Conservation (phyloP, 345 rosid species). For the Barbarea vulgaris region DNA sequence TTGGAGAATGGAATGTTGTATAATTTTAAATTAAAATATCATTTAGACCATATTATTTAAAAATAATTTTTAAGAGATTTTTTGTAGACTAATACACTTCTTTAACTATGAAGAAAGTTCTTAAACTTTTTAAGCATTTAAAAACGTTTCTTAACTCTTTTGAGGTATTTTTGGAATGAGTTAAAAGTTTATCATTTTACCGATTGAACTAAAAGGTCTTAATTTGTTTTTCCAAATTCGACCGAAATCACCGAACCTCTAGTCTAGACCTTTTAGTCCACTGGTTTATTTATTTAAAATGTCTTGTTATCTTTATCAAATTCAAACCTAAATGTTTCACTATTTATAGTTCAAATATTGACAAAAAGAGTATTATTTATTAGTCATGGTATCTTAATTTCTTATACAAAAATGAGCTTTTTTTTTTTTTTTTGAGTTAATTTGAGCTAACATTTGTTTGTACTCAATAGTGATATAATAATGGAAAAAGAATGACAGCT, state of each 20-base stretch:
- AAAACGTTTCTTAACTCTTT: no score
- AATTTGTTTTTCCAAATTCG: neutral
- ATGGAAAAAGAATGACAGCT: constrained; percentile 36
- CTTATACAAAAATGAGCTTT: constrained; percentile 1
- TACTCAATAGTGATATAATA: neutral
- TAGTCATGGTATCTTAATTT: neutral
- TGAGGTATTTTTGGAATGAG: neutral
- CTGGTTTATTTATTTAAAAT: neutral
- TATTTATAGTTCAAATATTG: neutral
- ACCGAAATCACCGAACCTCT: neutral
- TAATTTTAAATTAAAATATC: neutral
- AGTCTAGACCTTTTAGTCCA: neutral
- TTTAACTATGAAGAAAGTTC: neutral
- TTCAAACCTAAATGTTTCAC: neutral
- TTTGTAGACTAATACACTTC: neutral
- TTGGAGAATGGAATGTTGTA: constrained; percentile 24
- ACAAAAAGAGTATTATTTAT: neutral
- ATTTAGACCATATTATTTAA: neutral
- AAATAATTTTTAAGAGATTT: neutral
- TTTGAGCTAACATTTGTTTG: neutral
- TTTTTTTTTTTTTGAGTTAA: no score
- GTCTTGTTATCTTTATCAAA: neutral
- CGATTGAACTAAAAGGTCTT: neutral
- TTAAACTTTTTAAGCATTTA: no score
- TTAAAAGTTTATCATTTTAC: neutral